Evolutionary conservation across 208 protist species (phyloP).

Genomic region (Vickermania spadyakhi): DNA sequence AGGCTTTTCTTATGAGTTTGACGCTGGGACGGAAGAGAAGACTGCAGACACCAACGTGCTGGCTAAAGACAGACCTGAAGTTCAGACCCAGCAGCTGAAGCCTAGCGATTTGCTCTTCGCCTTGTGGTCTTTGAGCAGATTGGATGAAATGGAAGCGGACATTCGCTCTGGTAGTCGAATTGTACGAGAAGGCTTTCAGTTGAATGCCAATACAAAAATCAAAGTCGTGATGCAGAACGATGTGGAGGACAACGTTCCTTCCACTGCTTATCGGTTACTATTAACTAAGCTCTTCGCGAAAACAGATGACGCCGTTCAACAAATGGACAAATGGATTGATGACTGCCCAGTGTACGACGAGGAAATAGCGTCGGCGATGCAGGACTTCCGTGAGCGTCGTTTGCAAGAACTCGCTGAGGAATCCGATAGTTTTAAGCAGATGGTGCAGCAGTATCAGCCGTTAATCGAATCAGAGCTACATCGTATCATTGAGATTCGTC

Average conservation of each 20-base stretch:
- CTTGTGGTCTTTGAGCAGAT: conserved; percentile 58
- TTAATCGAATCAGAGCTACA: conserved; percentile 48
- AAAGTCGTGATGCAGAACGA: conserved; percentile 88
- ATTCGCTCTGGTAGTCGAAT: conserved; percentile 77
- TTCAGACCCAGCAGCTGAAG: conserved; percentile 36
- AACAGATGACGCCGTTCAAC: conserved; percentile 25
- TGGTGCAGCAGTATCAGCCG: conserved; percentile 30
- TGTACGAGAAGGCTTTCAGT: conserved; percentile 50
- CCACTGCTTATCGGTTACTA: conserved; percentile 32
- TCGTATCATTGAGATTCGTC: conserved; percentile 53
- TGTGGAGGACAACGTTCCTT: conserved; percentile 49
- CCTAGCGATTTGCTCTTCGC: conserved; percentile 62
- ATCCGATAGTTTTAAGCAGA: conserved; percentile 38
- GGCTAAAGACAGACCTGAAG: conserved; percentile 1
- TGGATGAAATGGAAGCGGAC: conserved; percentile 48
- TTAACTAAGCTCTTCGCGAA: conserved; percentile 79
- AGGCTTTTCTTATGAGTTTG: conserved; percentile 9
- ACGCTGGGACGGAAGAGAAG: background rate
- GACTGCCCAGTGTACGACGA: conserved; percentile 74
- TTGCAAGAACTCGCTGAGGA: conserved; percentile 44
- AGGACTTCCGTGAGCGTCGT: conserved; percentile 61
- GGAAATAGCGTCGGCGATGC: conserved; percentile 35
- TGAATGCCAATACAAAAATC: conserved; percentile 21
- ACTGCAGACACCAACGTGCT: conserved; percentile 5
- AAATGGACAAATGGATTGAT: conserved; percentile 51